Base-by-base conservation (phyloP, 441 rosid genomes). In the Corymbia citriodora region DNA sequence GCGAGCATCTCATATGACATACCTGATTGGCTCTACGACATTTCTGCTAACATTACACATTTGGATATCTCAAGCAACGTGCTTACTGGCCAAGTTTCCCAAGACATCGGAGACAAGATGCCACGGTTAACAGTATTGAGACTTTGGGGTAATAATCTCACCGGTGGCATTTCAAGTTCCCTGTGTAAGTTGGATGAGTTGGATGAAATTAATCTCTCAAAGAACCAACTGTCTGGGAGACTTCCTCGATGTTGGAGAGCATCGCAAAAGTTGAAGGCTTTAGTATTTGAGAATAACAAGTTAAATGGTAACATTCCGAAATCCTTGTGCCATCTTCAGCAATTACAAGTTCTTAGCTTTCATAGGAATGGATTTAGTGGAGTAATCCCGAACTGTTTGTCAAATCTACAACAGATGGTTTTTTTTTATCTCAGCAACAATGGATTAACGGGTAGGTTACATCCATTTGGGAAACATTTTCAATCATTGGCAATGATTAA, bases 231-330 rank as follows among this genome's bases (percentile, higher is more conserved):
- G 55, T 93, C 94, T 8, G 96, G 97, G 61, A 90, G 93, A 36
- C 90, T 96, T 21, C 97, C 96, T 6, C 70, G 90, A 31, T 94
- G 95, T 49, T 95, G 97, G 97, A 87, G 89, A 59, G 92, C 89
- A 88, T 91, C 90, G 0, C 89, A 61, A 72, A 92, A 92, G 94
- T 88, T 94, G 9, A 94, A 88, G 92, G 95, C 92, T 31, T 92
- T 70, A 90, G 81, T 23, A 5, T 25, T 79, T 2, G 85, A 17
- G 14, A 52, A 79, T 45, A 79, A 79, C 85, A 79, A 79, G 52
- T 79, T 79, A 48, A 79, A 45, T 7, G 85, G 85, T 79, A 52
- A 79, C 18, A 79, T 79, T 23, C 29, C 85, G 10, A 79, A 79
- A 18, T 79, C 85, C 13, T 79, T 79, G 85, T 79, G 85, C 85